Percentiles rank a stretch among this genome's conserved stretches.
These are phyloP conservation scores for Tetrapisispora arboricola DNA, from an alignment of 805 yeast species.

Conservation along the genomic window DNA sequence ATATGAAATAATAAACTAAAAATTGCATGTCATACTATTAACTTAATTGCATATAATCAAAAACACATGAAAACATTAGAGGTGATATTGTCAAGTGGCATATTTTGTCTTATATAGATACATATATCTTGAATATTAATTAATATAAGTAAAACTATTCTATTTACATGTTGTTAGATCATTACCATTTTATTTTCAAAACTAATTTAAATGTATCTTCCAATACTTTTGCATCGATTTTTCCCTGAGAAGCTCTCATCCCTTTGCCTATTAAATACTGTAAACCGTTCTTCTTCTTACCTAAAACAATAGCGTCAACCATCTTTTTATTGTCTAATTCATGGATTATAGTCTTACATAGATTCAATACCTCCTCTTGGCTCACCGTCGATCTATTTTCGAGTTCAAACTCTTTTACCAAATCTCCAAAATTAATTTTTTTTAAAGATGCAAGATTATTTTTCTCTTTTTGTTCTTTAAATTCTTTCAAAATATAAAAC, in stretches of 20 bases:
- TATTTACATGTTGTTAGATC: neutral
- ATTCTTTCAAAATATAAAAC: conserved; percentile 46
- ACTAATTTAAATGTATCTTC: conserved; percentile 28
- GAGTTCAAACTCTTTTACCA: conserved; percentile 49
- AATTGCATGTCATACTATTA: neutral
- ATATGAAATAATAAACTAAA: neutral
- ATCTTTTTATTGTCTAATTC: conserved; percentile 37
- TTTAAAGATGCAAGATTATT: too few species aligned
- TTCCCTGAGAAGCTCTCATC: conserved; percentile 70
- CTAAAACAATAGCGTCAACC: conserved; percentile 44
- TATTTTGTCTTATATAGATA: too few species aligned
- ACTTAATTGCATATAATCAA: neutral
- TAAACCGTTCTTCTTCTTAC: conserved; percentile 53
- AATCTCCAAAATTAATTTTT: conserved; percentile 25
- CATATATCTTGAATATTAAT: neutral
- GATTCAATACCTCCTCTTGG: conserved; percentile 26
- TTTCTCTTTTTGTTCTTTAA: conserved; percentile 26
- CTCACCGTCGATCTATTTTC: conserved; percentile 26
- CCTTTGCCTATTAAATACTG: conserved; percentile 76
- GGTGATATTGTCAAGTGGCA: too few species aligned
- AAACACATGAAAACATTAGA: too few species aligned
- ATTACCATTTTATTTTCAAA: conserved; percentile 12
- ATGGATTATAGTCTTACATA: conserved; percentile 38
- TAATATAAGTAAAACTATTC: too few species aligned
- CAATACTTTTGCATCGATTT: conserved; percentile 29